Percentiles rank a stretch among this genome's conserved stretches.
Evolutionary conservation across 208 protist genomes (phyloP).

Genomic region (Wallacemonas collosoma): DNA sequence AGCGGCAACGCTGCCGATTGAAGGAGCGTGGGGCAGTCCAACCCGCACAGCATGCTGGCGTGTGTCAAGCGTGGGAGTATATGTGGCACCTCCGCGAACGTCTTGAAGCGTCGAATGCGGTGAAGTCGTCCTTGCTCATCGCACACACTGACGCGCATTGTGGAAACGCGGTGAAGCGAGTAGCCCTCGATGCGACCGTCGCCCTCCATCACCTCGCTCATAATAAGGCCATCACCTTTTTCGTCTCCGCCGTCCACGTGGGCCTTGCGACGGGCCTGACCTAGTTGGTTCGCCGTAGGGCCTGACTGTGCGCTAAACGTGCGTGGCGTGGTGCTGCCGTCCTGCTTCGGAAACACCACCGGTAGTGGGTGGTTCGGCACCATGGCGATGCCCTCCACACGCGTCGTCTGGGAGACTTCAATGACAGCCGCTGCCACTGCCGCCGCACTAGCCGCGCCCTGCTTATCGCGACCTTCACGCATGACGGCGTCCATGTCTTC

Average conservation of each 20-base stretch:
- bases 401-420: slow-evolving; percentile 41
- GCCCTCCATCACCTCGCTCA: slow-evolving; percentile 52
- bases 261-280: slow-evolving; percentile 16
- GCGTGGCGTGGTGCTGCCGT: slow-evolving; percentile 41
- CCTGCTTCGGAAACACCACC: slow-evolving; percentile 56
- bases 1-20: slow-evolving; percentile 82
- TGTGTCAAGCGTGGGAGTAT: slow-evolving; percentile 46
- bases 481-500: slow-evolving; percentile 62
- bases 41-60: slow-evolving; percentile 26
- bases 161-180: slow-evolving; percentile 38
- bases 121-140: slow-evolving; percentile 50
- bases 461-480: slow-evolving; percentile 55
- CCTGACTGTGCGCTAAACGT: slow-evolving; percentile 53
- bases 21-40: slow-evolving; percentile 68
- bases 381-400: slow-evolving; percentile 51
- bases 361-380: slow-evolving; percentile 60
- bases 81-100: slow-evolving; percentile 48
- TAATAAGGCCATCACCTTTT: slow-evolving; percentile 34
- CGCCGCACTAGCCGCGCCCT: slow-evolving; percentile 58
- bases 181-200: slow-evolving; percentile 31
- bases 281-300: slow-evolving; percentile 27
- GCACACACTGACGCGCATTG: slow-evolving; percentile 48
- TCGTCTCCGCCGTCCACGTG: slow-evolving; percentile 24
- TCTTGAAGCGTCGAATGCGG: slow-evolving; percentile 35
- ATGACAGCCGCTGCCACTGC: slow-evolving; percentile 66